These are phyloP conservation scores for Pseudocercospora cruenta DNA, from an alignment of 2,329 filamentous ascomycete genomes.

Conservation along the genomic window DNA sequence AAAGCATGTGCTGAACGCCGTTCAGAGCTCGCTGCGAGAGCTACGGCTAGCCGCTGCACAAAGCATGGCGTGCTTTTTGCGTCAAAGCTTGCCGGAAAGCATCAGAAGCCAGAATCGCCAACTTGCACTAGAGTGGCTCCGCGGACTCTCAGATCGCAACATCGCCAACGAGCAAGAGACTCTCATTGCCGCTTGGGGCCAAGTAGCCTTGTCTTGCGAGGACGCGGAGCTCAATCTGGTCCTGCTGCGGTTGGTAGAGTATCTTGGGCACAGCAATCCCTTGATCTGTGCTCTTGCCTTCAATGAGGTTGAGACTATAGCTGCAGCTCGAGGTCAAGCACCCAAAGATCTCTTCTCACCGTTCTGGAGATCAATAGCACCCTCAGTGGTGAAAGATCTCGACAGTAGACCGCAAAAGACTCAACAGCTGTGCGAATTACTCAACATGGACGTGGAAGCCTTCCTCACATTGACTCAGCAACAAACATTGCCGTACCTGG, in stretches of 20 bases:
- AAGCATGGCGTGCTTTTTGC: conserved; percentile 61
- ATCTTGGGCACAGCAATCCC: conserved; percentile 79
- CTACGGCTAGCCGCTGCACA: conserved; percentile 79
- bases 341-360: conserved; percentile 67
- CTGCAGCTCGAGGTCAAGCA: conserved; percentile 66
- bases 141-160: conserved; percentile 70
- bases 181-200: conserved; percentile 82
- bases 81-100: conserved; percentile 50
- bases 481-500: conserved; percentile 82
- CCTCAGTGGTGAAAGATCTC: conserved; percentile 81
- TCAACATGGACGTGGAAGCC: conserved; percentile 73
- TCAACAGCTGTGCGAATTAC: conserved; percentile 76
- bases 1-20: conserved; percentile 78
- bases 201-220: conserved; percentile 72
- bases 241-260: conserved; percentile 80
- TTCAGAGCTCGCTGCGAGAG: conserved; percentile 84
- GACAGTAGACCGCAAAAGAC: conserved; percentile 79
- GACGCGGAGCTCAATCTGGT: conserved; percentile 87
- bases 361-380: conserved; percentile 85
- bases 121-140: conserved; percentile 71
- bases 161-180: conserved; percentile 75
- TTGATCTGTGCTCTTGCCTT: conserved; percentile 81
- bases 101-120: conserved; percentile 67
- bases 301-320: conserved; percentile 76
- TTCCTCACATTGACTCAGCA: conserved; percentile 77